Evolutionary conservation across 2,329 filamentous ascomycete genomes (phyloP), one percentile per base, ranked within the genome.

Genomic region (Stagonosporopsis vannaccii): DNA sequence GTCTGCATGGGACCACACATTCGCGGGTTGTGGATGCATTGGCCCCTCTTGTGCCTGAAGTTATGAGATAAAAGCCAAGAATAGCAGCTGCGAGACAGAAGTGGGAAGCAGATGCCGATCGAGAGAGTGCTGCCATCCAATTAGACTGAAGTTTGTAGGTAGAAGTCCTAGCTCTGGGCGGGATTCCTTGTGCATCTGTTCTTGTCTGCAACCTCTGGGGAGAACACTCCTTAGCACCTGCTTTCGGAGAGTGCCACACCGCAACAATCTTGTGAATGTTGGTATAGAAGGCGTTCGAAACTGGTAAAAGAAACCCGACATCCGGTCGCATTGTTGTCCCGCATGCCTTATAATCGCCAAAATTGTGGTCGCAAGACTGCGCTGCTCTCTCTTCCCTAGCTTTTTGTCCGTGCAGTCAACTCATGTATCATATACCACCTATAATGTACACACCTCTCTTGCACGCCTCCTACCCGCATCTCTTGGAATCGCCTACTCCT

Each of bases 401-500:
- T 20, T 13, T 19, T 20, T 37, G 35, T 13, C 17, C 30, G 30
- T n/a, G 13, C n/a, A 5, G n/a, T 32, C 15, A 15, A 4, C 33
- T 20, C n/a, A 11, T 36, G 9, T 57, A 51, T 47, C 28, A 22
- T 59, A 59, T 43, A 58, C n/a, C 45, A n/a, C 6, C n/a, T 25
- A 45, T 57, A 52, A 13, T 35, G 43, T 56, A 60, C 58, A 58
- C 8, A 25, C 6, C 13, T 12, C 28, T 30, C 28, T 48, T 48
- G 22, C n/a, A 15, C 26, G 35, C 23, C 32, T 15, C 37, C 15
- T n/a, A 11, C 11, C 25, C 2, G 9, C 6, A 25, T 17, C 19
- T n/a, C 20, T 9, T 6, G 19, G 23, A 26, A 50, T 44, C 5
- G 3, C 20, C 47, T 56, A 72, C 35, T 67, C 65, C 30, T 68